Evolutionary conservation across 495 filamentous ascomycete species (phyloP).

Genomic region (Astrothelium subdiscretum): DNA sequence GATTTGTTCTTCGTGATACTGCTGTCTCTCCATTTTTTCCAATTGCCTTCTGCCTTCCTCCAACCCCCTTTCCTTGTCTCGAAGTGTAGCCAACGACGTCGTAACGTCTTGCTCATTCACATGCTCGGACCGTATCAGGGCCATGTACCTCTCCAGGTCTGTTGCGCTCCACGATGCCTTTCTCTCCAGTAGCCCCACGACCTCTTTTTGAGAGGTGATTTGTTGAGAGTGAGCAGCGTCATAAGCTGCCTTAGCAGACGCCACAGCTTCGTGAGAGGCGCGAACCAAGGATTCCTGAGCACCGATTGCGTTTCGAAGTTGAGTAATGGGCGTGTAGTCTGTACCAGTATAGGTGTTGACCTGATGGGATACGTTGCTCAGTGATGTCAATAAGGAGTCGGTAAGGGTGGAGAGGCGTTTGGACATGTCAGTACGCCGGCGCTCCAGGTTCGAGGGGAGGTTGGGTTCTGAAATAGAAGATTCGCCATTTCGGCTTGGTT

Average conservation of each 20-base stretch:
- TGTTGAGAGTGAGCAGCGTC: slow-evolving; percentile 65
- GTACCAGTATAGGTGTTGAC: slow-evolving; percentile 83
- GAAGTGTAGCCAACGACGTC: slow-evolving; percentile 57
- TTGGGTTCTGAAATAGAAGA: slow-evolving; percentile 22
- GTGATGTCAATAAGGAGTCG: slow-evolving; percentile 77
- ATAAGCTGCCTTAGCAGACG: slow-evolving; percentile 61
- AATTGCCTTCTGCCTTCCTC: slow-evolving; percentile 64
- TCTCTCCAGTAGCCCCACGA: slow-evolving; percentile 82
- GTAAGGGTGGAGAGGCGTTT: slow-evolving; percentile 67
- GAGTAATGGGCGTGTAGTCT: slow-evolving; percentile 78
- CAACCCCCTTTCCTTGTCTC: slow-evolving; percentile 61
- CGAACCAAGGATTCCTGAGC: slow-evolving; percentile 56
- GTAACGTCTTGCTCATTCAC: slow-evolving; percentile 79
- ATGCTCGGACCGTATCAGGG: slow-evolving; percentile 84
- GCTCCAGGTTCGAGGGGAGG: slow-evolving; percentile 70
- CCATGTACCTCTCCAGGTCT: slow-evolving; percentile 91
- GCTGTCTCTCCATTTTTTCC: slow-evolving; percentile 65
- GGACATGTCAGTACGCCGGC: slow-evolving; percentile 56
- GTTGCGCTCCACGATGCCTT: slow-evolving; percentile 81
- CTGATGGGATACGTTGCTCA: slow-evolving; percentile 72
- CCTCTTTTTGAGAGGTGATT: slow-evolving; percentile 83
- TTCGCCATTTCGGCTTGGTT: neutral
- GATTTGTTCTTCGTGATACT: slow-evolving; percentile 98
- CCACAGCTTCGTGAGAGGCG: slow-evolving; percentile 51
- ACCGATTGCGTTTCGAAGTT: slow-evolving; percentile 65